These are phyloP conservation scores for Fragaria nilgerrensis DNA, from an alignment of 306 rosid genomes.

Conservation along the genomic window DNA sequence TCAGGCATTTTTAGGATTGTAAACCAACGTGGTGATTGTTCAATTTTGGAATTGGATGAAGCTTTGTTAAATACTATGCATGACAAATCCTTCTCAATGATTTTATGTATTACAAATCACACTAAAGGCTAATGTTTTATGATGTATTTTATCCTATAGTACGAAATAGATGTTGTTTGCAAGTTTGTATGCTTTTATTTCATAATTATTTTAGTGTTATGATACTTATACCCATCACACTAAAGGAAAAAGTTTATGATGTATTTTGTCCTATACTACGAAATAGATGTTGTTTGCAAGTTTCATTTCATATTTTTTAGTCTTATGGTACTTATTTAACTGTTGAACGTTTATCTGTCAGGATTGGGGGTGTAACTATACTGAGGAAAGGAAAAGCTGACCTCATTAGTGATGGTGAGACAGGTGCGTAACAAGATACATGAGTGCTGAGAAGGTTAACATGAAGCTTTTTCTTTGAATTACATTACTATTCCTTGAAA, in stretches of 20 bases:
- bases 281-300: no score
- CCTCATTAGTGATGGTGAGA: constrained; percentile 75
- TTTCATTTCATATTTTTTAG: neutral
- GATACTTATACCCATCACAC: no score
- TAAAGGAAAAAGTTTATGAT: no score
- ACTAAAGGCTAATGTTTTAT: neutral
- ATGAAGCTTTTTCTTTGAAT: constrained; percentile 2
- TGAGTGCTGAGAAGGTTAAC: neutral
- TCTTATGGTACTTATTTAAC: constrained; percentile 22
- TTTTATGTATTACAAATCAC: neutral
- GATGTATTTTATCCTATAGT: neutral
- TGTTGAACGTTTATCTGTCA: constrained; percentile 40
- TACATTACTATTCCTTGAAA: constrained; percentile 7
- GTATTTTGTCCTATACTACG: no score
- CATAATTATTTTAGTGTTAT: neutral
- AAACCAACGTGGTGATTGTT: neutral
- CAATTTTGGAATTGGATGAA: neutral
- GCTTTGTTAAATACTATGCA: neutral
- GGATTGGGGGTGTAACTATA: constrained; percentile 83
- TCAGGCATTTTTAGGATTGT: neutral
- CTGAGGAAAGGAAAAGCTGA: constrained; percentile 78
- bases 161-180: neutral
- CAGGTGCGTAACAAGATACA: constrained; percentile 47
- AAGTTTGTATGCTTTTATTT: neutral
- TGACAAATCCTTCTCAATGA: neutral